Percentiles rank a stretch among this genome's conserved stretches.
Evolutionary conservation across 1,139 yeast species (phyloP).

Genomic region (Nakaseomyces kungkrabaensis): DNA sequence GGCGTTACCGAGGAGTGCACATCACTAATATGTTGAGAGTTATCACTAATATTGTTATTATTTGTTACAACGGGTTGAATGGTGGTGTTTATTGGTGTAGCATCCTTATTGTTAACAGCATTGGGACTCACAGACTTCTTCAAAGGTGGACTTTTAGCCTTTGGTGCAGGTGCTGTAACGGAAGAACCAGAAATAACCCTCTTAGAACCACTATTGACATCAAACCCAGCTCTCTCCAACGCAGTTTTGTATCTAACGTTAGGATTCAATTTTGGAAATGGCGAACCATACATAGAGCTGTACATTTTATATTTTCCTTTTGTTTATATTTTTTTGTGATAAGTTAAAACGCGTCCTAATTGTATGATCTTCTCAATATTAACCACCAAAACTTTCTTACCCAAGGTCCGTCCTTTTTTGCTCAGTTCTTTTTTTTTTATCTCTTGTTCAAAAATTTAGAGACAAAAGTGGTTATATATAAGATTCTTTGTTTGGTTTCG

Average conservation of each 20-base stretch:
- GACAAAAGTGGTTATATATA: no score
- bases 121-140: neutral
- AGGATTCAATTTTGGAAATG: conserved; percentile 54
- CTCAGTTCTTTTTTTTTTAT: no score
- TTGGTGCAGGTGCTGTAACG: neutral
- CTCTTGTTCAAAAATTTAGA: no score
- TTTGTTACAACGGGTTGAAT: no score
- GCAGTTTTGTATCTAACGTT: conserved; percentile 49
- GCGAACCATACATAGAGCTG: conserved; percentile 24
- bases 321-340: neutral
- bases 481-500: no score
- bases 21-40: neutral
- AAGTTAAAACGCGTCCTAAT: neutral
- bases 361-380: no score
- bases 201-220: conserved; percentile 13
- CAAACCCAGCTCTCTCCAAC: conserved; percentile 59
- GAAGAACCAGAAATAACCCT: no score
- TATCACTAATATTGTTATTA: no score
- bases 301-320: neutral
- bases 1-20: neutral
- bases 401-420: no score
- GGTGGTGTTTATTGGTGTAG: no score
- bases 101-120: no score
- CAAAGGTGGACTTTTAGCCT: neutral
- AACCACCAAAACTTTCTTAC: no score